A percentile compares a stretch with the other conserved stretches of the same genome.
Evolutionary conservation across 73 alveolate genomes (phyloP).

Genomic region (Symbiodinium natans): DNA sequence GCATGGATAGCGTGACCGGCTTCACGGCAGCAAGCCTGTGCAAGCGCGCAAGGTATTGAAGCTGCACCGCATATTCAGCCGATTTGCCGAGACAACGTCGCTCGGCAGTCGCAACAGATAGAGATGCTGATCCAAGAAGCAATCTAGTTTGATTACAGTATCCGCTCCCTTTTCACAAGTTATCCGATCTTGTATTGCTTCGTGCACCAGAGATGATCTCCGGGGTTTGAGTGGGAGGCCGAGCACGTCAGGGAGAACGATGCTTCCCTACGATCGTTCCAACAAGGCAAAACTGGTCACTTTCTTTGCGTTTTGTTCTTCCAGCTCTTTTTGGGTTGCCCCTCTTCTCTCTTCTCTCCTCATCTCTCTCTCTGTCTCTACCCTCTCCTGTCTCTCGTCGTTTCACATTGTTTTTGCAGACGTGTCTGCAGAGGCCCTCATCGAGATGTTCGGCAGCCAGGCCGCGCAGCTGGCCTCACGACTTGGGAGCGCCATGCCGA

Average conservation of each 20-base stretch:
- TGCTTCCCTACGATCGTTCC: not conserved
- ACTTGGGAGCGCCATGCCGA: conserved; percentile 73
- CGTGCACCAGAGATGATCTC: no score
- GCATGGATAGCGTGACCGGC: not conserved
- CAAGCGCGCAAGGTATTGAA: conserved; percentile 24
- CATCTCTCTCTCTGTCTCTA: no score
- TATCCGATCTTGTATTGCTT: not conserved
- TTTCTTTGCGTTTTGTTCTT: no score
- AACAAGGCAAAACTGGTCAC: not conserved
- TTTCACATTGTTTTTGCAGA: not conserved
- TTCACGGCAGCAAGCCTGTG: not conserved
- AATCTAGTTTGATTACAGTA: no score
- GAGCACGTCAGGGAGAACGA: not conserved
- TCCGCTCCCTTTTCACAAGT: not conserved
- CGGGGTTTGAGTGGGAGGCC: no score
- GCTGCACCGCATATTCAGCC: conserved; percentile 56
- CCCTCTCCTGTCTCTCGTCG: not conserved
- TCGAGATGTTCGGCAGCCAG: conserved; percentile 92
- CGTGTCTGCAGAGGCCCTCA: conserved; percentile 33
- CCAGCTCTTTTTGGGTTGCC: no score
- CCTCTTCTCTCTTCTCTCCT: no score
- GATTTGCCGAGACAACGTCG: conserved; percentile 48
- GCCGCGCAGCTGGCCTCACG: conserved; percentile 65
- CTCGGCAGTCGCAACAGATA: not conserved
- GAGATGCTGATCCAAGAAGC: no score